Evolutionary conservation across 371 early-diverging fungal genomes (phyloP), one percentile per base, ranked within the genome.

Genomic region (Mortierella sp.): DNA sequence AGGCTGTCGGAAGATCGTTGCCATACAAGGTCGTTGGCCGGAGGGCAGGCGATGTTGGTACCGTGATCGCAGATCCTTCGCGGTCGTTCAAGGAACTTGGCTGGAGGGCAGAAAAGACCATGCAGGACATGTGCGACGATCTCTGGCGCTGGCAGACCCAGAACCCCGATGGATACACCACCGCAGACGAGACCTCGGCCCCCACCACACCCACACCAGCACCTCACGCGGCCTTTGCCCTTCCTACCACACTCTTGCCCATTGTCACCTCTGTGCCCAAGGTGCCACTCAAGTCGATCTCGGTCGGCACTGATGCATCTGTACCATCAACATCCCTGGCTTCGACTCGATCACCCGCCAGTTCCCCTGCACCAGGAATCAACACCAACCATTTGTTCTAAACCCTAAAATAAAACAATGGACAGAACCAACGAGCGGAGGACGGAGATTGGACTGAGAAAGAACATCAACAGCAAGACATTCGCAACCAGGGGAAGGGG

Each of bases 41-140:
- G 73, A 92, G 98, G 27, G 89, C 93, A 38, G 98, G 98, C 29
- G 98, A 98, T 88, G 93, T 96, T 55, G 97, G 91, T 54, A 90
- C 90, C 24, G 94, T 96, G 55, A 94, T 95, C 14, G 97, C 97
- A 44, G 93, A 97, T 78, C 93, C 97, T 29, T 81, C 92, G 6
- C 84, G 92, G 71, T 96, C 98, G 5, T 84, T 90, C 35, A 83
- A 82, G 12, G 96, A 95, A 79, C 88, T 98, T 44, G 91, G 91
- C 2, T 98, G 98, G 96, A 88, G 87, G 71, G 94, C 97, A 29
- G 88, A 88, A 14, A 91, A 91, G 78, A 88, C 89, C 6, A 83
- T 96, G 89, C 90, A 95, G 75, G 95, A 95, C 77, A 97, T 97
- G 96, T 98, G 98, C 85, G 88, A 89, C 24, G 97, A 97, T 80